Percentiles rank a stretch among this genome's conserved stretches.
These are phyloP conservation scores for Candida frijolesensis DNA, from an alignment of 1,139 yeast species.

Conservation along the genomic window DNA sequence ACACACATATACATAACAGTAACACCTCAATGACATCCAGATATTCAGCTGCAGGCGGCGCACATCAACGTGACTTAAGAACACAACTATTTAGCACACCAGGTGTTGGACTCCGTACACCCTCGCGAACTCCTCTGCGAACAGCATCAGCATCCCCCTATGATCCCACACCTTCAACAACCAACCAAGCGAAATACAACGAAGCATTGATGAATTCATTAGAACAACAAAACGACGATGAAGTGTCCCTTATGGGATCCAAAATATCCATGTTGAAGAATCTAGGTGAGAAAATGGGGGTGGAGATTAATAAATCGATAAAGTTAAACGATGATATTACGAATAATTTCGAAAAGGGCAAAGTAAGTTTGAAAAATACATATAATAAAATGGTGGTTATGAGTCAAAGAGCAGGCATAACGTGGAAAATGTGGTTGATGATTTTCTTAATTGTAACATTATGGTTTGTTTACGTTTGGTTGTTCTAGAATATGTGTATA, in stretches of 20 bases:
- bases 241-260: constrained; percentile 66
- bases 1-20: background rate
- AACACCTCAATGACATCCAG: constrained; percentile 28
- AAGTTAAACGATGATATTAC: constrained; percentile 61
- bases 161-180: constrained; percentile 34
- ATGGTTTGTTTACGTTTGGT: constrained; percentile 85
- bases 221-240: constrained; percentile 85
- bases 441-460: constrained; percentile 64
- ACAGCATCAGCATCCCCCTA: constrained; percentile 53
- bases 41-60: constrained; percentile 39
- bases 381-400: constrained; percentile 74
- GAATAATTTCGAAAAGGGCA: constrained; percentile 45
- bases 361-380: constrained; percentile 60
- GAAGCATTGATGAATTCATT: constrained; percentile 67
- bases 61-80: constrained; percentile 49
- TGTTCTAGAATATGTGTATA: constrained; percentile 31
- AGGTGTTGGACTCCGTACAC: constrained; percentile 24
- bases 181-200: constrained; percentile 42
- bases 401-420: constrained; percentile 81
- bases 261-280: constrained; percentile 73
- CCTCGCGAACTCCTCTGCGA: constrained; percentile 34
- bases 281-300: constrained; percentile 76
- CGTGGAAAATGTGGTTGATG: constrained; percentile 76
- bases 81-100: constrained; percentile 46
- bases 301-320: constrained; percentile 77